Conservation (phyloP, 331 rosid species). For the Acacia concinna region DNA sequence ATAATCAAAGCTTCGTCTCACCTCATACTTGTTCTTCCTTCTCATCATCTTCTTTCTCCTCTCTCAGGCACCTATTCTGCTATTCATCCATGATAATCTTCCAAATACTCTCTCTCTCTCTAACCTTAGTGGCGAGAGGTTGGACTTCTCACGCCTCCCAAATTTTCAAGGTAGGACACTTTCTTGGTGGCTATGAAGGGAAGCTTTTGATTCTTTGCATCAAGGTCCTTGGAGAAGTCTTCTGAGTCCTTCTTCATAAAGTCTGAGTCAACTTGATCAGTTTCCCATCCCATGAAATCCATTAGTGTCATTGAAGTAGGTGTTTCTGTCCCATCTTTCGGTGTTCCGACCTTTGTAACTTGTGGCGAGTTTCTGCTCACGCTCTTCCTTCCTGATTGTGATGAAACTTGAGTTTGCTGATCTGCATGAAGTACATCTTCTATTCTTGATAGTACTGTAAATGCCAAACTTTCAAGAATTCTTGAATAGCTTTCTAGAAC, state of each 20-base stretch:
- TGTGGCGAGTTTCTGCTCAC: slow-evolving; percentile 24
- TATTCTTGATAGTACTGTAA: slow-evolving; percentile 85
- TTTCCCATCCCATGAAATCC: slow-evolving; percentile 95
- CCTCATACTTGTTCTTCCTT: neutral
- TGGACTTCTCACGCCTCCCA: slow-evolving; percentile 86
- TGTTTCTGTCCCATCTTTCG: slow-evolving; percentile 47
- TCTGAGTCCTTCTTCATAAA: slow-evolving; percentile 51
- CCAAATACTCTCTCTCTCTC: neutral
- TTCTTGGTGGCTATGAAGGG: slow-evolving; percentile 59
- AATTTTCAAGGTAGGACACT: slow-evolving; percentile 68
- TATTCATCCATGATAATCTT: slow-evolving; percentile 1
- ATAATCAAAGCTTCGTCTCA: slow-evolving; percentile 20
- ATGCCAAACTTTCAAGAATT: slow-evolving; percentile 91
- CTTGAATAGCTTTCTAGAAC: slow-evolving; percentile 96
- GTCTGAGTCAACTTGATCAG: slow-evolving; percentile 53
- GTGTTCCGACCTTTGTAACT: slow-evolving; percentile 31
- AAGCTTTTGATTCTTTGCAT: slow-evolving; percentile 51
- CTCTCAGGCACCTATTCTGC: neutral
- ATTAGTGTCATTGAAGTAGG: slow-evolving; percentile 63
- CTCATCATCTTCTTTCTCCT: slow-evolving; percentile 19
- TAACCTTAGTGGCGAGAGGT: slow-evolving; percentile 64
- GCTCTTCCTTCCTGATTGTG: slow-evolving; percentile 34
- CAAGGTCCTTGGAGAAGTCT: slow-evolving; percentile 38
- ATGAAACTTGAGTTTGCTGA: slow-evolving; percentile 50
- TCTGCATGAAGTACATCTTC: slow-evolving; percentile 95